Conservation (phyloP, 176 grass and related monocot genomes). For the Luzula sylvatica region DNA sequence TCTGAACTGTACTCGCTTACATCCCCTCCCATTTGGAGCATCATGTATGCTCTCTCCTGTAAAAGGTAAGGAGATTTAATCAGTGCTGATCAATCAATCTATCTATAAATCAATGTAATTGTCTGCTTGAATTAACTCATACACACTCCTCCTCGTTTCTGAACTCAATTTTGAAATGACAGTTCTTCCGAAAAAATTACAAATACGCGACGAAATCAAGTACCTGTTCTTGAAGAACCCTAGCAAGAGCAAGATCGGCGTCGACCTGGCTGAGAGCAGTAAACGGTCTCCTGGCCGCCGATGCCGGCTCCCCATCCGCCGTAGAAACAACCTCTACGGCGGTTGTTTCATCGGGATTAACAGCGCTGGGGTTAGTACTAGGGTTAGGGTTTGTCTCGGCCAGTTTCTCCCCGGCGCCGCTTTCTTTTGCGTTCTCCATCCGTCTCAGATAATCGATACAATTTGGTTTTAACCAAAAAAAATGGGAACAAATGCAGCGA, state of each 20-base stretch:
- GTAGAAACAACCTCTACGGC: constrained; percentile 10
- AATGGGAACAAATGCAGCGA: not conserved
- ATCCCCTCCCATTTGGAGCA: constrained; percentile 57
- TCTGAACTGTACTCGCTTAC: constrained; percentile 94
- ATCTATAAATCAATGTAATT: not conserved
- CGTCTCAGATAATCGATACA: not conserved
- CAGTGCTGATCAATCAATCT: constrained; percentile 25
- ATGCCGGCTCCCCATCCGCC: constrained; percentile 18
- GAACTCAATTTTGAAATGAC: no score
- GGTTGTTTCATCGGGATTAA: constrained; percentile 17
- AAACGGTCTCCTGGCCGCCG: constrained; percentile 52
- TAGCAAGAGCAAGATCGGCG: constrained; percentile 87
- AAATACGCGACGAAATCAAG: constrained; percentile 23
- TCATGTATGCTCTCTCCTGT: constrained; percentile 98
- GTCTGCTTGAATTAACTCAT: no score
- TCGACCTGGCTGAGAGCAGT: constrained; percentile 88
- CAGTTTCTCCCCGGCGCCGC: constrained; percentile 41
- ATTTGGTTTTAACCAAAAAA: no score
- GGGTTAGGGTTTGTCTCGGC: constrained; percentile 30
- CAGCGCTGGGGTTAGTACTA: constrained; percentile 11
- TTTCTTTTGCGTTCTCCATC: constrained; percentile 72
- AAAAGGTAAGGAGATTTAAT: not conserved
- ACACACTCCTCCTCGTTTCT: no score
- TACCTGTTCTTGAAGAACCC: constrained; percentile 93
- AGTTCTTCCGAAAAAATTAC: no score